These are phyloP conservation scores for Penicillium sp. DNA, from an alignment of 2,329 filamentous ascomycete species.

Conservation along the genomic window DNA sequence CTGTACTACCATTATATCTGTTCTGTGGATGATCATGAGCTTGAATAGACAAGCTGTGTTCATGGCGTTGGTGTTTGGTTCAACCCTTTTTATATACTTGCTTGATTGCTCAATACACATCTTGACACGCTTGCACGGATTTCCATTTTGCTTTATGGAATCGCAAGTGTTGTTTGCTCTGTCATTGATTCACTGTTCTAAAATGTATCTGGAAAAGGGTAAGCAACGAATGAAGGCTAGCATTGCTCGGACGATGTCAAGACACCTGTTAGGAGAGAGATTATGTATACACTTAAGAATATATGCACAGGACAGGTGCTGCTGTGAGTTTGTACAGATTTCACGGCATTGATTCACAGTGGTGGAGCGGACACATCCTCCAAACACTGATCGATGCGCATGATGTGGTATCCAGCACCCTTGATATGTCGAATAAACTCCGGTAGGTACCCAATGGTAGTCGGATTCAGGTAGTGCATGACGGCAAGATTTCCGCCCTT, in stretches of 20 bases:
- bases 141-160: neutral
- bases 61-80: conserved; percentile 6
- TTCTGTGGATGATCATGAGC: neutral
- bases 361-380: conserved; percentile 51
- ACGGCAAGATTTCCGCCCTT: conserved; percentile 66
- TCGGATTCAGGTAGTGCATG: conserved; percentile 67
- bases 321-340: neutral
- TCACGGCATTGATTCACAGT: conserved; percentile 7
- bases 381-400: conserved; percentile 68
- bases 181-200: neutral
- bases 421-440: conserved; percentile 67
- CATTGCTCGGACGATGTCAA: neutral
- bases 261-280: neutral
- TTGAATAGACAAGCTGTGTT: neutral
- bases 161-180: neutral
- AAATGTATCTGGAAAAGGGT: neutral
- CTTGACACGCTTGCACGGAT: neutral
- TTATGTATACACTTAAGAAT: conserved; percentile 4
- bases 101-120: conserved; percentile 1
- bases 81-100: neutral
- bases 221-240: neutral
- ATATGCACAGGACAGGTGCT: neutral
- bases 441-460: conserved; percentile 62
- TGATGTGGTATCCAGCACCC: conserved; percentile 62
- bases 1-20: neutral